These are phyloP conservation scores for Cladobotryum protrusum DNA, from an alignment of 2,329 filamentous ascomycete species.

Conservation along the genomic window DNA sequence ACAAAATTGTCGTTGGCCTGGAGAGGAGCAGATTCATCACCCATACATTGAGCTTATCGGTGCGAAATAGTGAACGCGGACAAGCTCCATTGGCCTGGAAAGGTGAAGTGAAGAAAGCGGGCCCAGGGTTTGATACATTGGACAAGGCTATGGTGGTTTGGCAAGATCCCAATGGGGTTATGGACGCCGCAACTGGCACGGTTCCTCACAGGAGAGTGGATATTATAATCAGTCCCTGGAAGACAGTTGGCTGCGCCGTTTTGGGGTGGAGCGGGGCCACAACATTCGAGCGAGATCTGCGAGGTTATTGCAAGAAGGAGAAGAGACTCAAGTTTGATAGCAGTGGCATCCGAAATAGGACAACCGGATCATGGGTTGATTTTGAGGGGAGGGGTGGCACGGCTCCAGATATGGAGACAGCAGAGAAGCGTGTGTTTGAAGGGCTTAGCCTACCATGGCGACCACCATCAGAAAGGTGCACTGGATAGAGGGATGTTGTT, in stretches of 20 bases:
- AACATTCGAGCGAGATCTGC: conserved; percentile 82
- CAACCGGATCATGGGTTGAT: conserved; percentile 64
- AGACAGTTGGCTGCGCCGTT: conserved; percentile 80
- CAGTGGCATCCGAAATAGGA: conserved; percentile 68
- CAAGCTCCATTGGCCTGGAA: conserved; percentile 55
- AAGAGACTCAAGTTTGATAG: conserved; percentile 83
- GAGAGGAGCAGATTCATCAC: conserved; percentile 68
- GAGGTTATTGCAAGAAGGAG: conserved; percentile 68
- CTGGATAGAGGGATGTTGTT: conserved; percentile 38
- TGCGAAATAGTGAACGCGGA: conserved; percentile 63
- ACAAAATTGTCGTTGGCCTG: conserved; percentile 63
- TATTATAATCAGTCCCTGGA: conserved; percentile 86
- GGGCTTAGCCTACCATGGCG: conserved; percentile 65
- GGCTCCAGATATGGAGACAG: conserved; percentile 61
- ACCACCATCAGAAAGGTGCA: conserved; percentile 61
- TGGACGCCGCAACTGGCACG: neutral
- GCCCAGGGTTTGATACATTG: conserved; percentile 73
- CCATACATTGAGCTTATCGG: conserved; percentile 68
- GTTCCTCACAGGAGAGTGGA: conserved; percentile 76
- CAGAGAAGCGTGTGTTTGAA: conserved; percentile 75
- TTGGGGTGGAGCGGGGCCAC: conserved; percentile 84
- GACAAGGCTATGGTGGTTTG: conserved; percentile 93
- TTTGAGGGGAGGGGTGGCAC: conserved; percentile 48
- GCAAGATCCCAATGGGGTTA: conserved; percentile 43
- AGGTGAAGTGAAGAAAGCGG: conserved; percentile 28